Percentiles rank a stretch among this genome's conserved stretches.
Evolutionary conservation across 139 green algal species (phyloP).

Genomic region (Chlorella sorokiniana): DNA sequence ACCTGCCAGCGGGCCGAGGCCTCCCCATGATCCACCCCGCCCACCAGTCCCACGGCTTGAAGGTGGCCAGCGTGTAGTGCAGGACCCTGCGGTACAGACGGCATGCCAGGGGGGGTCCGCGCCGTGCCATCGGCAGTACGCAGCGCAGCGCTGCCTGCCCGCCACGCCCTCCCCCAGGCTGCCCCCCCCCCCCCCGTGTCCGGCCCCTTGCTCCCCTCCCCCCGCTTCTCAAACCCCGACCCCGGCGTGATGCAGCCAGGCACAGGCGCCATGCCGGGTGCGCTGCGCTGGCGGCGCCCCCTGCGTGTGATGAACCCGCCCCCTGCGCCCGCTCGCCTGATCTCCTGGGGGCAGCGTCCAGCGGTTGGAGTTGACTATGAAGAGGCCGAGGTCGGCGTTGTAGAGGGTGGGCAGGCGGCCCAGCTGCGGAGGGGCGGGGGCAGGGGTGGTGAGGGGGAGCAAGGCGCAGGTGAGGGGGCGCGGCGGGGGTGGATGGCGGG

Average conservation of each 20-base stretch:
- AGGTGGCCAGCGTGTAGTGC: slow-evolving; percentile 77
- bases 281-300: neutral
- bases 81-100: slow-evolving; percentile 41
- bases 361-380: slow-evolving; percentile 62
- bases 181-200: neutral
- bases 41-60: slow-evolving; percentile 86
- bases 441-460: neutral
- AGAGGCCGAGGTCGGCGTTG: slow-evolving; percentile 82
- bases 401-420: slow-evolving; percentile 68
- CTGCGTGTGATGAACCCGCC: neutral
- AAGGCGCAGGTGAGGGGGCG: neutral
- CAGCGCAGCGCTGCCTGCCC: neutral
- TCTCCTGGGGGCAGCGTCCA: slow-evolving; percentile 61
- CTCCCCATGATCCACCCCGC: slow-evolving; percentile 62
- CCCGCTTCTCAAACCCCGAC: no score
- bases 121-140: neutral
- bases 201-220: no score
- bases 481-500: no score
- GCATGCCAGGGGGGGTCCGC: neutral
- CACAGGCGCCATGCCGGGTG: no score
- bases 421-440: slow-evolving; percentile 16
- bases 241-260: no score
- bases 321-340: slow-evolving; percentile 35
- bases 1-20: slow-evolving; percentile 14
- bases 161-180: neutral